Evolutionary conservation across 352 stramenopile species (phyloP).

Genomic region (Pythium apleroticum): DNA sequence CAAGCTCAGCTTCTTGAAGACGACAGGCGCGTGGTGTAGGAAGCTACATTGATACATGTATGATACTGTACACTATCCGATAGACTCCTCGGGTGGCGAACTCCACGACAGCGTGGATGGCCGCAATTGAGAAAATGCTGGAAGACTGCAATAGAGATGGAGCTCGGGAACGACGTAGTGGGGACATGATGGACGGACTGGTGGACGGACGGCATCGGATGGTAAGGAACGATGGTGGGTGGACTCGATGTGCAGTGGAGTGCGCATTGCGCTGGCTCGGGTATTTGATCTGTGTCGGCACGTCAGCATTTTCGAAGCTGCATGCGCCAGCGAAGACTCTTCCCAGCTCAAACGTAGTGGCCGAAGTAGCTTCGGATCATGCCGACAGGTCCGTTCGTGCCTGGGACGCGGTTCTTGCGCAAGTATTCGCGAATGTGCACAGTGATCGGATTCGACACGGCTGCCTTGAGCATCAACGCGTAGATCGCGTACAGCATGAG

Average conservation of each 20-base stretch:
- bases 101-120: too few relatives aligned
- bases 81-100: too few relatives aligned
- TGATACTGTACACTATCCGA: too few relatives aligned
- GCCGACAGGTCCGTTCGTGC: neutral
- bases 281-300: neutral
- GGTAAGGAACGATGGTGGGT: too few relatives aligned
- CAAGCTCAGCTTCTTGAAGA: neutral
- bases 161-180: neutral
- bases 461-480: constrained; percentile 23
- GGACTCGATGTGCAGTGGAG: too few relatives aligned
- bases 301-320: neutral
- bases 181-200: neutral
- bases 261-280: neutral
- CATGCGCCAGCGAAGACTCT: neutral
- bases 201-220: neutral
- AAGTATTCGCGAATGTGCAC: constrained; percentile 16
- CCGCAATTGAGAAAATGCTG: too few relatives aligned
- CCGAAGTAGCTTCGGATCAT: constrained; percentile 3
- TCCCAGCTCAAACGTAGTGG: constrained; percentile 5
- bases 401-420: constrained; percentile 11
- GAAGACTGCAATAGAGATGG: neutral
- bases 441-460: constrained; percentile 10
- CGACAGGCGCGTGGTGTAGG: neutral
- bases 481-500: constrained; percentile 15
- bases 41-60: too few relatives aligned